Evolutionary conservation across 140 eudicot species (phyloP), one percentile per base, ranked within the genome.

Genomic region (Erigeron philadelphicus): DNA sequence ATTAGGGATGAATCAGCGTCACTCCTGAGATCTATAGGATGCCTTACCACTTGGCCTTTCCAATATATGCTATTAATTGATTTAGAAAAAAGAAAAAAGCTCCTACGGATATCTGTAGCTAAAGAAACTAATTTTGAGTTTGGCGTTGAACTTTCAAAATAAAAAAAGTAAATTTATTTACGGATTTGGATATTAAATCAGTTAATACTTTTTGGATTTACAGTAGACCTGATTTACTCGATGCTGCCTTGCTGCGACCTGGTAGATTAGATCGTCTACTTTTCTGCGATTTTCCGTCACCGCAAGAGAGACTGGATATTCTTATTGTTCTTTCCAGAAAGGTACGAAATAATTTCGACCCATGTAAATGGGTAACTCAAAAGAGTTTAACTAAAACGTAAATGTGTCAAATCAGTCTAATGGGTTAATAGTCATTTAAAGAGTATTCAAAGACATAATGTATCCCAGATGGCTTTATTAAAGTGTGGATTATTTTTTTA

Each of bases 181-280:
- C 11, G 69, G 13, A 5, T 31, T 31, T 31, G 15, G 46, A 67
- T 48, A 68, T 12, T 53, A 54, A 69, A 56, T 12, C 17, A 7
- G 6, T 11, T 16, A 13, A 10, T 25, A 21, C 13, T 11, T 69
- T 47, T 72, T 67, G 45, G 49, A 70, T 76, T 58, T 75, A 73
- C 87, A 92, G 98, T 84, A 81, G 98, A 68, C 98, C 98, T 15
- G 98, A 92, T 83, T 68, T 92, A 76, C 95, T 92, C 19, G 98
- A 92, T 86, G 96, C 98, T 71, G 96, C 98, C 48, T 83, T 92
- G 72, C 72, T 92, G 76, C 88, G 98, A 66, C 98, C 98, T 64
- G 98, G 98, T 67, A 85, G 98, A 83, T 81, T 92, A 52, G 98
- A 92, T 66, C 89, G 96, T 40, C 88, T 92, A 57, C 87, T 92